Percentiles rank a stretch among this genome's conserved stretches.
Conservation (phyloP, 305 asterid genomes). For the Coffea humblotiana region DNA sequence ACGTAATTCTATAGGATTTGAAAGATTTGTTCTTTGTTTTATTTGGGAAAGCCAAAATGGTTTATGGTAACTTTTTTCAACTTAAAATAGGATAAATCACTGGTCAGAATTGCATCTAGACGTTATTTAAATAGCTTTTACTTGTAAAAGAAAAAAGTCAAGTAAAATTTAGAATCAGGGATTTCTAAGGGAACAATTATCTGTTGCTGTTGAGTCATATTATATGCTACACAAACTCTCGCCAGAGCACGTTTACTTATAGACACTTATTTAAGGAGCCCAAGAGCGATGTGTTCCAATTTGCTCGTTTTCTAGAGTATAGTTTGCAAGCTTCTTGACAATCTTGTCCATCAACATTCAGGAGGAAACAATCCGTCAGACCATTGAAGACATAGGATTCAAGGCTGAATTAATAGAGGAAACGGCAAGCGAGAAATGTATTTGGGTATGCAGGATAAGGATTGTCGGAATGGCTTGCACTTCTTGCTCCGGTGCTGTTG, state of each 20-base stretch:
- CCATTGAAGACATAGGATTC: slow-evolving; percentile 81
- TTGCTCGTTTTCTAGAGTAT: neutral
- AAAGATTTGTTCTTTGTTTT: too few species aligned
- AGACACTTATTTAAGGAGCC: too few species aligned
- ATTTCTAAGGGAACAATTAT: too few species aligned
- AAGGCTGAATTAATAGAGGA: slow-evolving; percentile 48
- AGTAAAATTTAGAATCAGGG: too few species aligned
- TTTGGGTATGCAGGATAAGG: slow-evolving; percentile 55
- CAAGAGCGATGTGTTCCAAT: neutral
- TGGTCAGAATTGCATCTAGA: neutral
- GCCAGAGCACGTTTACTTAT: too few species aligned
- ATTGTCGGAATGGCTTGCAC: slow-evolving; percentile 84
- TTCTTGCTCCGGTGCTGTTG: slow-evolving; percentile 72
- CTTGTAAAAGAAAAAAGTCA: neutral
- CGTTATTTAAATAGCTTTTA: neutral
- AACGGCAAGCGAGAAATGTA: slow-evolving; percentile 37
- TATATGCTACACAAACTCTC: too few species aligned
- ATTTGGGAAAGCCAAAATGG: too few species aligned
- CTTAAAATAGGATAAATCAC: neutral
- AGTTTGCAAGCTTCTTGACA: neutral
- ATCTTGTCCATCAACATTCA: slow-evolving; percentile 18
- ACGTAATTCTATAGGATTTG: too few species aligned
- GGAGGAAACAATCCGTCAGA: slow-evolving; percentile 72
- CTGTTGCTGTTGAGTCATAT: too few species aligned
- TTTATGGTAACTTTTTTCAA: too few species aligned